These are phyloP conservation scores for Knoxdaviesia capensis DNA, from an alignment of 2,329 filamentous ascomycete species.

Conservation along the genomic window DNA sequence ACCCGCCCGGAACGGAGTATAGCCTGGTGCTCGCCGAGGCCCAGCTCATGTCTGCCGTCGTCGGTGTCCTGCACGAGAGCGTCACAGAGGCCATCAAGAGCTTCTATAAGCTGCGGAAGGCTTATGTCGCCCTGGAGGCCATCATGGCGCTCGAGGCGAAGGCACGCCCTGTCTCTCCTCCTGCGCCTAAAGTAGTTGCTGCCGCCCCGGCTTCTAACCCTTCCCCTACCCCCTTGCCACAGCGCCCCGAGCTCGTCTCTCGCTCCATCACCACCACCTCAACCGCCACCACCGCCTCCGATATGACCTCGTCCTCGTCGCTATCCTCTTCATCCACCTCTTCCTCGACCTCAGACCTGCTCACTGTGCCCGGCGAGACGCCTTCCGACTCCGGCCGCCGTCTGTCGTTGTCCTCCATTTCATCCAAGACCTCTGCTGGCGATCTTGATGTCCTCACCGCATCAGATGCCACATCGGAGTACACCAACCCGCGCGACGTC, in stretches of 20 bases:
- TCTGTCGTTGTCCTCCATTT: constrained; percentile 3
- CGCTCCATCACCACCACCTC: too few species aligned
- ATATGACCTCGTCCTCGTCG: too few species aligned
- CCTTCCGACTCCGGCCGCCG: constrained; percentile 5
- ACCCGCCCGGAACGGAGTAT: constrained; percentile 72
- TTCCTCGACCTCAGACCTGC: neutral
- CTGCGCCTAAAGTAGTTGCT: too few species aligned
- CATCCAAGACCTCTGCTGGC: constrained; percentile 20
- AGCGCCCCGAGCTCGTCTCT: too few species aligned
- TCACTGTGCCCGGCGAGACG: neutral
- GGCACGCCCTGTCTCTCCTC: constrained; percentile 3
- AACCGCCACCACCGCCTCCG: too few species aligned
- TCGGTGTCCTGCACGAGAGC: constrained; percentile 80
- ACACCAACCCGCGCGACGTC: constrained; percentile 52
- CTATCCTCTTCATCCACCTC: neutral
- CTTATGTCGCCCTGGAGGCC: constrained; percentile 61
- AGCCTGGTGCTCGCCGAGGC: constrained; percentile 67
- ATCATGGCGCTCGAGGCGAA: constrained; percentile 58
- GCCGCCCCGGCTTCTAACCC: constrained; percentile 1
- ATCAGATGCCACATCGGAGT: neutral
- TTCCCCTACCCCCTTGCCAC: neutral
- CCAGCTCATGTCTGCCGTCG: constrained; percentile 74
- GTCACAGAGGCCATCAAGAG: constrained; percentile 77
- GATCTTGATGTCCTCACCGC: constrained; percentile 37
- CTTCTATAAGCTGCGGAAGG: constrained; percentile 83